These are phyloP conservation scores for Coniosporium tulheliwenetii DNA, from an alignment of 2,329 filamentous ascomycete species.

Conservation along the genomic window DNA sequence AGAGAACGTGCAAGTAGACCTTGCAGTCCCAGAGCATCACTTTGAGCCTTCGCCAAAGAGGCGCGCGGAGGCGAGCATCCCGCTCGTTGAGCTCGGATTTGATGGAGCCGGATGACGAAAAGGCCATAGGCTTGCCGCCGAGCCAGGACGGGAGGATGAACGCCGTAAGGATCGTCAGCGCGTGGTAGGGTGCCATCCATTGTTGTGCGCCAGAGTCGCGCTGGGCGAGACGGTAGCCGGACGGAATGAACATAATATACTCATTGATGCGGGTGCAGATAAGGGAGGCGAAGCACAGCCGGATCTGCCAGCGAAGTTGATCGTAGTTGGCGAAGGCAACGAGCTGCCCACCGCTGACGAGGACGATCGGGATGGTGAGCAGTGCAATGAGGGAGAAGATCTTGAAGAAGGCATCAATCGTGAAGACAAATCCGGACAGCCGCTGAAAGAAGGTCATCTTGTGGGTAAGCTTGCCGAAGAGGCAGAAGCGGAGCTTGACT, in stretches of 20 bases:
- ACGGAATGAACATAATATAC: conserved; percentile 41
- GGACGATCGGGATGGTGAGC: conserved; percentile 43
- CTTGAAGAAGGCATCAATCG: conserved; percentile 39
- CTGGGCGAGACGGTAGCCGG: conserved; percentile 44
- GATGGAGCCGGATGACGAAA: conserved; percentile 45
- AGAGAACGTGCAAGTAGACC: conserved; percentile 38
- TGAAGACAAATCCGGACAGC: conserved; percentile 43
- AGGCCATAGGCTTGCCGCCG: conserved; percentile 41
- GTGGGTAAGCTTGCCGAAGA: conserved; percentile 36
- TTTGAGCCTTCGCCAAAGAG: conserved; percentile 36
- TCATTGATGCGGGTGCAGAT: conserved; percentile 40
- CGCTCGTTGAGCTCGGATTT: conserved; percentile 42
- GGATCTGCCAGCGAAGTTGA: conserved; percentile 44
- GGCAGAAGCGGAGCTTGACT: conserved; percentile 43
- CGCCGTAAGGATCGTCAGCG: conserved; percentile 35
- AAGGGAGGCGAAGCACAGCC: conserved; percentile 36
- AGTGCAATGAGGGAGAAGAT: conserved; percentile 38
- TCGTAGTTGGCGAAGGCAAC: conserved; percentile 37
- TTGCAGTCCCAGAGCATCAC: conserved; percentile 41
- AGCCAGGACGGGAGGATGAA: conserved; percentile 14
- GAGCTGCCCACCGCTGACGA: conserved; percentile 39
- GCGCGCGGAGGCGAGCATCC: conserved; percentile 23
- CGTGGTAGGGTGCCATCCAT: conserved; percentile 49
- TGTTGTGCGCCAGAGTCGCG: conserved; percentile 40
- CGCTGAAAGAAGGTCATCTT: conserved; percentile 41